phyloP scores from a whole-genome alignment of 805 yeast genomes.

The Tetrapisispora phaffii region DNA sequence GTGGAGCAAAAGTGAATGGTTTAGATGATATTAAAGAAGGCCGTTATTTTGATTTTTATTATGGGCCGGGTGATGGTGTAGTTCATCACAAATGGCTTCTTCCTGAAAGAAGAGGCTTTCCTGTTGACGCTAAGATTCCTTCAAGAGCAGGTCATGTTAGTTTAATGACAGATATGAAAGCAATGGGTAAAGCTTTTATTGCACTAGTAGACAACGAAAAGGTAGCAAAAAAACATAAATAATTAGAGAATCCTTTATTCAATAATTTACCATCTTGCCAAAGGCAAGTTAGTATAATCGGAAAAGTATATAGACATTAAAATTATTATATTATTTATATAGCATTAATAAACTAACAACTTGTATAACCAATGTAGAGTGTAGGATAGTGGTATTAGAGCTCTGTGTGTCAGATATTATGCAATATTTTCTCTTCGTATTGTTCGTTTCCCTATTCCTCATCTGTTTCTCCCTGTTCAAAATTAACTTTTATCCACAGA shows the following conservation, averaged over 20 bases:
- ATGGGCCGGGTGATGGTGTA: slow-evolving; percentile 92
- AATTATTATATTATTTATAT: no score
- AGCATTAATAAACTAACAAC: background rate
- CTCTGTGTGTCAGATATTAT: no score
- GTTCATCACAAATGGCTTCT: slow-evolving; percentile 72
- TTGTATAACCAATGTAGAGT: no score
- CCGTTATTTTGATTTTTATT: slow-evolving; percentile 62
- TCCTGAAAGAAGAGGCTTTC: slow-evolving; percentile 69
- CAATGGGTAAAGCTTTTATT: slow-evolving; percentile 60
- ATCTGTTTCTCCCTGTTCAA: slow-evolving; percentile 32
- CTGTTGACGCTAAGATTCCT: slow-evolving; percentile 57
- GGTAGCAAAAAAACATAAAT: slow-evolving; percentile 2
- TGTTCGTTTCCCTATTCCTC: slow-evolving; percentile 7
- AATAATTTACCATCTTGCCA: no score
- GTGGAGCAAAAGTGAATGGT: slow-evolving; percentile 63
- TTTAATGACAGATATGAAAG: slow-evolving; percentile 61
- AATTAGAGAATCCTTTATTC: no score
- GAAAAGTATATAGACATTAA: no score
- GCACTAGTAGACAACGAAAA: slow-evolving; percentile 55
- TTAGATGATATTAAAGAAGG: slow-evolving; percentile 58
- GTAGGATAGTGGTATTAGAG: no score
- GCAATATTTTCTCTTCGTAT: background rate
- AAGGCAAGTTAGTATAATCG: no score
- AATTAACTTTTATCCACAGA: slow-evolving; percentile 69
- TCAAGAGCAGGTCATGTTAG: slow-evolving; percentile 70